Percentiles rank a stretch among this genome's conserved stretches.
Evolutionary conservation across 2,329 filamentous ascomycete genomes (phyloP).

Genomic region (Mariannaea sp.): DNA sequence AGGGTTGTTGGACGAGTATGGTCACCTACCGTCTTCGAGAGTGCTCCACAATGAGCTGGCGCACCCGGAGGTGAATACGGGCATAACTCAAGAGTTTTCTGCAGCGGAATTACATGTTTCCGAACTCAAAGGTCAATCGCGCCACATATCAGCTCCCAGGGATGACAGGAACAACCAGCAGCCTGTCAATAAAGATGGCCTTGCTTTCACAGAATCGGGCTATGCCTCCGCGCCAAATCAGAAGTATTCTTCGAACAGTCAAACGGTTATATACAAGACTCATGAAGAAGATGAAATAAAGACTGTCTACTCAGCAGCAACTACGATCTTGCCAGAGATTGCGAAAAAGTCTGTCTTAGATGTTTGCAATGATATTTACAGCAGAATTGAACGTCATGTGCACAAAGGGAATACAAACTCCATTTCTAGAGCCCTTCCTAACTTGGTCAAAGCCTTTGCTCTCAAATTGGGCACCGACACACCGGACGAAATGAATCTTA

Average conservation of each 20-base stretch:
- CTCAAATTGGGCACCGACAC: not conserved
- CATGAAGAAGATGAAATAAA: not conserved
- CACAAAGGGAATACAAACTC: not conserved
- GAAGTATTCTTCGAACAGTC: not conserved
- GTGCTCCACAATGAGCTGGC: no score
- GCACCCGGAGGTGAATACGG: no score
- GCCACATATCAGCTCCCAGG: no score
- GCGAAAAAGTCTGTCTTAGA: not conserved
- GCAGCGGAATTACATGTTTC: no score
- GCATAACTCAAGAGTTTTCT: no score
- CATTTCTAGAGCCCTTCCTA: not conserved
- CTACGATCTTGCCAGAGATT: not conserved
- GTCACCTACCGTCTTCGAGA: no score
- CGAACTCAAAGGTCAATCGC: no score
- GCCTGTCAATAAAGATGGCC: no score
- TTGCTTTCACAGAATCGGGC: conserved; percentile 2
- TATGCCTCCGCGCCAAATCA: not conserved
- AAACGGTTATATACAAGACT: no score
- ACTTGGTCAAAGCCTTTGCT: conserved; percentile 1
- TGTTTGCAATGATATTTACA: conserved; percentile 1
- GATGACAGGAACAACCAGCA: no score
- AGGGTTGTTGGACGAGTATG: no score
- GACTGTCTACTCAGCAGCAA: not conserved
- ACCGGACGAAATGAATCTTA: not conserved
- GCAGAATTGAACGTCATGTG: not conserved